Conservation (phyloP, 2,329 filamentous ascomycete genomes). For the Penicillium rolfsii region DNA sequence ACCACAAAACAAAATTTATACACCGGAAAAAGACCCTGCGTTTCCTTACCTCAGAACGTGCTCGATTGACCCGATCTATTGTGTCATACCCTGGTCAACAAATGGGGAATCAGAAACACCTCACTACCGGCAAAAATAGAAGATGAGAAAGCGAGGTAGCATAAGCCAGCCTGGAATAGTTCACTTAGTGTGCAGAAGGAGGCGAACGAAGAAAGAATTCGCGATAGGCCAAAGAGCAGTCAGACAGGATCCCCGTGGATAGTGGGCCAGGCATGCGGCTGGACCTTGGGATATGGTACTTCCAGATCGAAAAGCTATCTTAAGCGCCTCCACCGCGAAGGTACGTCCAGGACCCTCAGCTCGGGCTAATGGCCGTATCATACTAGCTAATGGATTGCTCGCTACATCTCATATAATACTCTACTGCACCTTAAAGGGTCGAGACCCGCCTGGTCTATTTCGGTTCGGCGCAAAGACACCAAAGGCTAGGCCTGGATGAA, state of each 20-base stretch:
- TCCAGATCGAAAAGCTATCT: slow-evolving; percentile 11
- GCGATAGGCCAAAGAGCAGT: slow-evolving; percentile 25
- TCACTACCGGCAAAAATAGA: slow-evolving; percentile 25
- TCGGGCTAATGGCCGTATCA: slow-evolving; percentile 10
- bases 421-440: slow-evolving; percentile 22
- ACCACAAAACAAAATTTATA: slow-evolving; percentile 25
- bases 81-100: slow-evolving; percentile 16
- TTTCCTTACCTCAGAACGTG: slow-evolving; percentile 15
- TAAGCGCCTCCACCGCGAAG: slow-evolving; percentile 16
- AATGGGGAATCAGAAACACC: slow-evolving; percentile 18
- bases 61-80: slow-evolving; percentile 19
- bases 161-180: slow-evolving; percentile 24
- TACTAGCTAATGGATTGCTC: slow-evolving; percentile 13
- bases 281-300: slow-evolving; percentile 18
- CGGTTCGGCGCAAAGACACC: slow-evolving; percentile 6
- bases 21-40: slow-evolving; percentile 15
- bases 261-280: slow-evolving; percentile 27
- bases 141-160: slow-evolving; percentile 14
- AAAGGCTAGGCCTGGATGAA: slow-evolving; percentile 9
- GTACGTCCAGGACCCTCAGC: slow-evolving; percentile 12
- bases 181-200: slow-evolving; percentile 15
- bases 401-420: slow-evolving; percentile 18
- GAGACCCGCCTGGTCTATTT: slow-evolving; percentile 28
- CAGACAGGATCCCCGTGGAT: slow-evolving; percentile 23
- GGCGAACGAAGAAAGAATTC: slow-evolving; percentile 8